phyloP scores from a whole-genome alignment of 1,284 basidiomycete genomes.

The Ustilago cynodontis region DNA sequence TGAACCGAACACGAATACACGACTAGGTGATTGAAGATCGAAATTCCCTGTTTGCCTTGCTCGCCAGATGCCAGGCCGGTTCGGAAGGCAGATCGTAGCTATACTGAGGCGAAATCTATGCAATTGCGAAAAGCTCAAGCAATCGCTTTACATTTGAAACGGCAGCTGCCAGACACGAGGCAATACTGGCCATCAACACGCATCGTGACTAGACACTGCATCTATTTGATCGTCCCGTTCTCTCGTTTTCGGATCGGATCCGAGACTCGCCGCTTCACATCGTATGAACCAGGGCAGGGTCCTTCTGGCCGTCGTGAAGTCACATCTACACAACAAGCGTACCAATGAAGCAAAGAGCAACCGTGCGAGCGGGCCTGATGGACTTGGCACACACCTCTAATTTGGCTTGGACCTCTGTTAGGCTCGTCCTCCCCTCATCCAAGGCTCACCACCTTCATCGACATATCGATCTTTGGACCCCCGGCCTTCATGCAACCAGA shows the following conservation, averaged over 20 bases:
- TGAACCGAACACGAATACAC: no score
- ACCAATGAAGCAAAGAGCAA: neutral
- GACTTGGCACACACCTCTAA: neutral
- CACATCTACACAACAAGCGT: neutral
- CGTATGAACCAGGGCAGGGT: neutral
- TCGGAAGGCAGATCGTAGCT: no score
- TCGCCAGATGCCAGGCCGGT: neutral
- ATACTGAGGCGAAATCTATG: neutral
- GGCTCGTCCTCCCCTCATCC: neutral
- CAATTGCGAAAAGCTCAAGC: neutral
- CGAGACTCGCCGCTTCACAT: neutral
- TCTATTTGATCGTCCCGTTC: neutral
- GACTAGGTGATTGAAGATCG: no score
- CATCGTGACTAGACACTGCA: neutral
- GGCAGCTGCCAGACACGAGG: neutral
- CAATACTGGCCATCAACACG: neutral
- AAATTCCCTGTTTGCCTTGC: no score
- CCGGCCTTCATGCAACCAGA: neutral
- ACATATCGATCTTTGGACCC: neutral
- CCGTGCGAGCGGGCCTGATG: conserved; percentile 3
- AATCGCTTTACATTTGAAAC: neutral
- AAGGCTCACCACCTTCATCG: no score
- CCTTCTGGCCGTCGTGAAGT: neutral
- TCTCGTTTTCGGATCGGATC: neutral
- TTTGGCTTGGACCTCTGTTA: neutral